Base-by-base conservation (phyloP, 768 basidiomycete genomes). In the Kwoniella pini region DNA sequence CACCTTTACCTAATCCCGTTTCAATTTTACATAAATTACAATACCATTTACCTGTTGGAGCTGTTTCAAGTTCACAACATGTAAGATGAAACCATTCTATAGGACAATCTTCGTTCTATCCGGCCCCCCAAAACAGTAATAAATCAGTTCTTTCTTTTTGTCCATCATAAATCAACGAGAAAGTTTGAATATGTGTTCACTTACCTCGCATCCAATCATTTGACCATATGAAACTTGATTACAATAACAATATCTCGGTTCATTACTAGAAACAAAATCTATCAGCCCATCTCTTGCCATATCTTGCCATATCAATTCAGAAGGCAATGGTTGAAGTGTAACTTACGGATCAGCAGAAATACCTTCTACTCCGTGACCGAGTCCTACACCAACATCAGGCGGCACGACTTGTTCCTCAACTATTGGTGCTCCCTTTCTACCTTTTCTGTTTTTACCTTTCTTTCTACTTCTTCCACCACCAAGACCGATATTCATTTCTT, bases 161-260 rank as follows among this genome's bases (percentile, higher is more conserved):
- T 17, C 40, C 19, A 36, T 7, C 7, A 36, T 36, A 9, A 36
- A 15, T 36, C n/a, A n/a, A n/a, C n/a, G n/a, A n/a, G n/a, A n/a
- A n/a, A n/a, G n/a, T n/a, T n/a, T n/a, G n/a, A n/a, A n/a, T n/a
- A n/a, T n/a, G n/a, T n/a, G n/a, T 42, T 5, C 11, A 63, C 72
- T 69, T 33, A 75, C 76, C 53, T 77, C 76, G 53, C 76, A 77
- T 10, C 71, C 76, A 10, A 77, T 65, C 76, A 77, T 77, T 64
- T 72, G 50, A 21, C 77, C 77, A 61, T 63, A 70, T 13, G 75
- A 76, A 9, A 78, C 75, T 38, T 72, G 62, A 40, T 76, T 60
- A 52, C 77, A 78, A 59, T 71, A 73, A 44, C 77, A 78, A 61
- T 78, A 78, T 44, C 67, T 64, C 33, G 77, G 77, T 48, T 78